These are phyloP conservation scores for Ophiosphaerella herpotricha DNA, from an alignment of 2,329 filamentous ascomycete species.

Conservation along the genomic window DNA sequence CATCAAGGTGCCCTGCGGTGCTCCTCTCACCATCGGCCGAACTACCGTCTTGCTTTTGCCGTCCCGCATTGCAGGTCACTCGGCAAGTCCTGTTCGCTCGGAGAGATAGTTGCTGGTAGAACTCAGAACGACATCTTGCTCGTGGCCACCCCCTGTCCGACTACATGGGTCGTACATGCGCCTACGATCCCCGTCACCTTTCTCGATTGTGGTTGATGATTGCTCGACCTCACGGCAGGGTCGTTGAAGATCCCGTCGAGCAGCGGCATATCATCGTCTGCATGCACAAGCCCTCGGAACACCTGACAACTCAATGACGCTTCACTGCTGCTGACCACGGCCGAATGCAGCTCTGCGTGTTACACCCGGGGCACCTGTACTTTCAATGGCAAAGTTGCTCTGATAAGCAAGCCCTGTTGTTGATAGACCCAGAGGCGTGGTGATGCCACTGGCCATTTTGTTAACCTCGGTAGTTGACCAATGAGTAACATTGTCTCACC, in stretches of 20 bases:
- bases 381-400: constrained; percentile 21
- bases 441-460: constrained; percentile 30
- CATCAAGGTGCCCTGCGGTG: constrained; percentile 20
- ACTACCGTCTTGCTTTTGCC: constrained; percentile 26
- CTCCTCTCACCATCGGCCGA: not conserved
- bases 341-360: constrained; percentile 16
- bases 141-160: constrained; percentile 19
- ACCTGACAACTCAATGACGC: constrained; percentile 17
- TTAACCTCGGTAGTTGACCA: constrained; percentile 29
- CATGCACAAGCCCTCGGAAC: constrained; percentile 12
- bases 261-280: constrained; percentile 17
- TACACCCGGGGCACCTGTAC: constrained; percentile 14
- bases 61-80: constrained; percentile 17
- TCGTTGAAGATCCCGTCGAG: constrained; percentile 13
- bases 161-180: constrained; percentile 9
- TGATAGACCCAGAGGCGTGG: constrained; percentile 31
- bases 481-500: constrained; percentile 10
- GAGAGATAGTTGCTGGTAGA: constrained; percentile 3
- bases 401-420: constrained; percentile 41
- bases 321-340: constrained; percentile 9
- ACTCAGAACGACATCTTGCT: constrained; percentile 16
- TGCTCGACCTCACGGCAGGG: constrained; percentile 17
- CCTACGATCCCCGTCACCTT: constrained; percentile 16
- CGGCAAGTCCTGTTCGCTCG: not conserved
- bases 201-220: constrained; percentile 10